Conservation (phyloP, 1,284 basidiomycete genomes). For the Puccinia sorghi region DNA sequence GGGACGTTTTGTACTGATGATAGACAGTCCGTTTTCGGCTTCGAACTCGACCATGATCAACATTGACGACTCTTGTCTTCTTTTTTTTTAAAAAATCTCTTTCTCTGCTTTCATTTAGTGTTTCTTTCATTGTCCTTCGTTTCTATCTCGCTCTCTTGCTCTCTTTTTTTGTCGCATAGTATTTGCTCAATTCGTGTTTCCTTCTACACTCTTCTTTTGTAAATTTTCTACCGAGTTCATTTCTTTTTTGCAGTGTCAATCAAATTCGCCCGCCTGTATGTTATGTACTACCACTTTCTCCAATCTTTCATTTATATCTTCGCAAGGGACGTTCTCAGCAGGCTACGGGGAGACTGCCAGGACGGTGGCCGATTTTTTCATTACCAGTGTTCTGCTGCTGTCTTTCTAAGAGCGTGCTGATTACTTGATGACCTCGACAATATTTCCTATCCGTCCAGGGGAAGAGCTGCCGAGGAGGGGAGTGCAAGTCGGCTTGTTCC, state of each 20-base stretch:
- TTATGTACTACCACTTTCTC: background rate
- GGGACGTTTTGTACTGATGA: conserved; percentile 8
- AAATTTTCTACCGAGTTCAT: background rate
- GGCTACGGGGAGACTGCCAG: no score
- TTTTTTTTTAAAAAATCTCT: background rate
- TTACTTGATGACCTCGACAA: no score
- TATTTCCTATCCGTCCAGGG: background rate
- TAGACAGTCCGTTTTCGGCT: conserved; percentile 25
- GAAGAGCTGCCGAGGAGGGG: background rate
- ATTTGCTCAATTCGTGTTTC: background rate
- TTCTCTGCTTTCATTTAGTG: background rate
- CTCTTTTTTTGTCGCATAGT: background rate
- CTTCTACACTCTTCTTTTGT: background rate
- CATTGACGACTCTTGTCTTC: background rate
- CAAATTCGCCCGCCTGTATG: background rate
- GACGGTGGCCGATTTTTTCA: no score
- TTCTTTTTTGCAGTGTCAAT: background rate
- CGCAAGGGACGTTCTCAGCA: no score
- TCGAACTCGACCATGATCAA: conserved; percentile 29
- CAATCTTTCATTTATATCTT: background rate
- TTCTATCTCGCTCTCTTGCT: background rate
- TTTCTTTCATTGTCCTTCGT: background rate
- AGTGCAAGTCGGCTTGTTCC: background rate
- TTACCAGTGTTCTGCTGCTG: no score
- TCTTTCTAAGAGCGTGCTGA: no score